Evolutionary conservation across 805 yeast species (phyloP).

Genomic region (Wickerhamiella domercqiae): DNA sequence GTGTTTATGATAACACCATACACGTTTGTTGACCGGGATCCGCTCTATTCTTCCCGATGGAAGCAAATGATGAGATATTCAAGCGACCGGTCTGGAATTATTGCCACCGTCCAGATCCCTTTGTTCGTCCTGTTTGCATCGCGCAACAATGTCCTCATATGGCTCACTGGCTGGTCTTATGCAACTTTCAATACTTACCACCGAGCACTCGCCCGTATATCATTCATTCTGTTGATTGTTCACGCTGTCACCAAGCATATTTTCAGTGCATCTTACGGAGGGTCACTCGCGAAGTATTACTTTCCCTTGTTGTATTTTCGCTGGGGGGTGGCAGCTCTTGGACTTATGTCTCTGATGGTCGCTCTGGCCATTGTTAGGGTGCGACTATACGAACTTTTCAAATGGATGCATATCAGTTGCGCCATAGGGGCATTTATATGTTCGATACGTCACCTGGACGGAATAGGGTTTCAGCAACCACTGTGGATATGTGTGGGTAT

Average conservation of each 20-base stretch:
- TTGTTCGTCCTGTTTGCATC: conserved; percentile 43
- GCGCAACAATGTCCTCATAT: conserved; percentile 44
- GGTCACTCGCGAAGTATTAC: conserved; percentile 21
- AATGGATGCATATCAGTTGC: conserved; percentile 37
- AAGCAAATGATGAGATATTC: conserved; percentile 28
- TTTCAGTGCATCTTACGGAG: conserved; percentile 23
- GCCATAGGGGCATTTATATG: conserved; percentile 38
- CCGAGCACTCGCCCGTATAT: conserved; percentile 38
- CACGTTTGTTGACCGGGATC: conserved; percentile 22
- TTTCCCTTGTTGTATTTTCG: conserved; percentile 24
- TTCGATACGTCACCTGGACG: conserved; percentile 39
- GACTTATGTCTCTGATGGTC: conserved; percentile 26
- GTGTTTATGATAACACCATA: conserved; percentile 22
- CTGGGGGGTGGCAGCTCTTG: conserved; percentile 24
- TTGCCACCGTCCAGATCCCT: conserved; percentile 35
- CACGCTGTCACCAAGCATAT: conserved; percentile 39
- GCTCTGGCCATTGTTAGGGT: conserved; percentile 38
- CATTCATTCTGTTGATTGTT: conserved; percentile 28
- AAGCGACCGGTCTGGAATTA: conserved; percentile 42
- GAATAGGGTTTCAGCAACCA: conserved; percentile 40
- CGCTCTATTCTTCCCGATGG: conserved; percentile 24
- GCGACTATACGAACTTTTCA: conserved; percentile 38
- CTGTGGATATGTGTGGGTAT: conserved; percentile 40
- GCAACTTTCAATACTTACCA: conserved; percentile 43
- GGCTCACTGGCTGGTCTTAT: conserved; percentile 43